Evolutionary conservation across 2,329 filamentous ascomycete species (phyloP).

Genomic region (Aspergillus sp.): DNA sequence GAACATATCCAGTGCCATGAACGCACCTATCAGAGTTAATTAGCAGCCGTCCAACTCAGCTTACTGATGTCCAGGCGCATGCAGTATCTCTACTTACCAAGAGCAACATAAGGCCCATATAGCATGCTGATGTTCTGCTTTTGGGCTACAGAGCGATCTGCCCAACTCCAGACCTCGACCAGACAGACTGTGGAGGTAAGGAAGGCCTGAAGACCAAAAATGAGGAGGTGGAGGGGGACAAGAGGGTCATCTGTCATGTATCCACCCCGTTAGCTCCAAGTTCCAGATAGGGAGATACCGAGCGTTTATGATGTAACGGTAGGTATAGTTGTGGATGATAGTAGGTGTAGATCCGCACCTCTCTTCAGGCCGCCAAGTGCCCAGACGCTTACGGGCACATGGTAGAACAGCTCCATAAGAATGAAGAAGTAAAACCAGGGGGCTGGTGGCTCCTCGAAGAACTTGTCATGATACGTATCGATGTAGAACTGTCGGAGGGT

Average conservation of each 20-base stretch:
- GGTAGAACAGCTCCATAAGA: conserved; percentile 62
- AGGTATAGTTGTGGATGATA: background rate
- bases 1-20: conserved; percentile 44
- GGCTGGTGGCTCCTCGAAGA: conserved; percentile 59
- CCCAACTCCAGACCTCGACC: conserved; percentile 62
- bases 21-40: conserved; percentile 30
- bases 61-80: background rate
- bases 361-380: conserved; percentile 56
- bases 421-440: conserved; percentile 61
- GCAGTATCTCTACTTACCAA: conserved; percentile 49
- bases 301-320: conserved; percentile 2
- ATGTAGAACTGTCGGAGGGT: conserved; percentile 60
- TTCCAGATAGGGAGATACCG: background rate
- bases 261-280: background rate
- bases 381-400: conserved; percentile 63
- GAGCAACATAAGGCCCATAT: conserved; percentile 59
- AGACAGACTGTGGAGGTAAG: conserved; percentile 66
- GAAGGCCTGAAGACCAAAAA: conserved; percentile 61
- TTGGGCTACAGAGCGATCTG: conserved; percentile 45
- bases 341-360: conserved; percentile 39
- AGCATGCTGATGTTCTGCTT: conserved; percentile 54
- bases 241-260: conserved; percentile 54
- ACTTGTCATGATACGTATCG: conserved; percentile 62
- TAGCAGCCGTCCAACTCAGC: background rate
- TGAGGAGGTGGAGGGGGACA: conserved; percentile 60